Base-by-base conservation (phyloP, 192 early-diverging fungal genomes). In the Radiomyces spectabilis region DNA sequence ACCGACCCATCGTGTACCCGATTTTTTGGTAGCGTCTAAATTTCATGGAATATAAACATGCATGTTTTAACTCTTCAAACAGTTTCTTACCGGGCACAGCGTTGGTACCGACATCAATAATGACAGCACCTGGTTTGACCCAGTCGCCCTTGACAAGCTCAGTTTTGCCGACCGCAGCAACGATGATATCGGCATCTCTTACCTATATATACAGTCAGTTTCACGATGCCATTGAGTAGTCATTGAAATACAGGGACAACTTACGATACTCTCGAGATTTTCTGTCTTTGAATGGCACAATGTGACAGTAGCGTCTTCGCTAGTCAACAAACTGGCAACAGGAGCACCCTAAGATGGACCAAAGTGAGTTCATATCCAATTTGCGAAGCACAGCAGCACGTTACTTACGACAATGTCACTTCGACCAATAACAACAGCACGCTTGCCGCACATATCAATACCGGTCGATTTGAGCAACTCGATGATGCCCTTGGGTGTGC, bases 91-190 rank as follows among this genome's bases (percentile, higher is more conserved):
- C 78, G 45, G 73, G 69, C 25, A 90, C 73, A 18, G 91, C 77
- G 62, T 96, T 98, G 55, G 92, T 98, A 31, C 95, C 95, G 12
- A 98, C 95, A 61, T 96, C 95, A 62, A 98, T 91, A 48, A 98
- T 89, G 24, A 95, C 79, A 4, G 85, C 85, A n/a, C 92, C 95
- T 1, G 79, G 79, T 71, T 95, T 96, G 61, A 98, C 66, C 95
- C 95, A 98, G n/a, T 83, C 81, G 15, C 88, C 91, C 57, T 90
- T 84, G 56, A 98, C 76, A 51, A 89, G 64, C 46, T 89, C 79
- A 1, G 86, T 50, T 30, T 77, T 66, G 6, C 95, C 95, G 41
- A 91, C 80, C 15, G 95, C 95, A 10, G 89, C 93, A 5, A 95
- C 82, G 24, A 96, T 56, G 40, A 98, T 86, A 71, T 98, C 95